Evolutionary conservation across 768 basidiomycete species (phyloP), one percentile per base, ranked within the genome.

Genomic region (Cystobasidium onofrii): DNA sequence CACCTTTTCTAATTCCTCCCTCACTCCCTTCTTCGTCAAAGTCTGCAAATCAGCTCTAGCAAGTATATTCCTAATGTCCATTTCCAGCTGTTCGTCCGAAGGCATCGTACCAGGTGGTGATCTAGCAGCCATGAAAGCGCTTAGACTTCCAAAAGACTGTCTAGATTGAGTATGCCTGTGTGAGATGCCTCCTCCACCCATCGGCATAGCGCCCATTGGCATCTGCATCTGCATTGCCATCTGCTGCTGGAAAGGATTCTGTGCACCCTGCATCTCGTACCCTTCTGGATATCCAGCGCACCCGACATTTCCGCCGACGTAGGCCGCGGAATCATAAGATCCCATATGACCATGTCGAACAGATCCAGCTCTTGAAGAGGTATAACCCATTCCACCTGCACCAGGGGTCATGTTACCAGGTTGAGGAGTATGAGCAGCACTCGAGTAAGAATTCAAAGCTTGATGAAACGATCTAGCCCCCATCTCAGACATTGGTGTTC

Each of bases 21-120:
- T 86, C 64, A 99, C 88, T 77, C 89, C 90, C 77, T 94, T 88
- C 84, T 98, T 98, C 64, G 95, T 97, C 73, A 96, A 85, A 13
- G 87, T 87, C 79, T 92, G 91, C 64, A 99, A 84, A 82, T 98
- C 92, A 0, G 92, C 91, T 17, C 84, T 82, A 20, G 85, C 85
- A 66, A 97, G 83, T 46, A 96, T 84, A 20, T 87, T 85, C 75
- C 89, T 86, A 1, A 94, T 89, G 0, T 87, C 75, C 25, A 18
- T 7, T 71, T 80, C 80, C 13, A 82, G 75, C 44, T 80, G 78
- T 6, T 65, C 75, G 25, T 81, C 80, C 25, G 29, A 34, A 3
- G 73, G 73, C 54, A 36, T 34, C 23, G 44, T 50, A 43, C 27
- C 50, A 43, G 43, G 23, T 13, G 27, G 63, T 1, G 57, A 60